Base-by-base conservation (phyloP, 352 stramenopile genomes). In the Pythium biforme region DNA sequence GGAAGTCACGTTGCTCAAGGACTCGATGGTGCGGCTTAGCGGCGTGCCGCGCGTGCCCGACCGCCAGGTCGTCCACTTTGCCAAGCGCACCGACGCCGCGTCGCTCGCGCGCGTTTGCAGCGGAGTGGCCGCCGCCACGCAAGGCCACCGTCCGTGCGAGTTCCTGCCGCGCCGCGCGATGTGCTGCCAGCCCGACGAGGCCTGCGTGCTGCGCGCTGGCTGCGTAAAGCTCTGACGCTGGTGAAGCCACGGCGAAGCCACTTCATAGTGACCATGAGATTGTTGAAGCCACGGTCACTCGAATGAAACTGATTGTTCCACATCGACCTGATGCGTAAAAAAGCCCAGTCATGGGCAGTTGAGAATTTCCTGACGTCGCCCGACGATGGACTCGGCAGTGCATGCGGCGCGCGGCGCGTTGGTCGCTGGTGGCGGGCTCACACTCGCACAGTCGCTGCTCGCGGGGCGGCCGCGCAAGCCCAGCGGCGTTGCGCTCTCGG, bases 121-220 rank as follows among this genome's bases (percentile, higher is more conserved):
- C n/a, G n/a, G n/a, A n/a, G n/a, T n/a, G n/a, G 59, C 34, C 9
- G 62, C 48, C 8, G 63, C 75, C 46, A 49, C 57, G 9, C 59
- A 62, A 49, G 77, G 77, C 27, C 69, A 69, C 23, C 83, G 81
- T 37, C 74, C 79, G 31, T 92, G 83, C 49, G 79, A 90, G 67
- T 92, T 82, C 63, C 62, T 78, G 0, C 74, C 81, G 0, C 79
- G 79, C 1, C 74, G 77, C 43, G 83, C 76, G 11, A 92, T 92
- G 83, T 90, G 83, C 66, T 92, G 83, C 70, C 64, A 78, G 51
- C n/a, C 49, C n/a, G 19, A 85, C 57, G 83, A 92, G 62, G 81
- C 81, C 8, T 92, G 83, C 29, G 77, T 92, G 45, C 66, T 90
- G 58, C 77, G 74, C 50, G 55, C 69, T 34, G 83, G 83, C 10